A percentile compares a stretch with the other conserved stretches of the same genome.
phyloP scores from a whole-genome alignment of 2,329 filamentous ascomycete species.

The Cladosporium sphaerospermum region DNA sequence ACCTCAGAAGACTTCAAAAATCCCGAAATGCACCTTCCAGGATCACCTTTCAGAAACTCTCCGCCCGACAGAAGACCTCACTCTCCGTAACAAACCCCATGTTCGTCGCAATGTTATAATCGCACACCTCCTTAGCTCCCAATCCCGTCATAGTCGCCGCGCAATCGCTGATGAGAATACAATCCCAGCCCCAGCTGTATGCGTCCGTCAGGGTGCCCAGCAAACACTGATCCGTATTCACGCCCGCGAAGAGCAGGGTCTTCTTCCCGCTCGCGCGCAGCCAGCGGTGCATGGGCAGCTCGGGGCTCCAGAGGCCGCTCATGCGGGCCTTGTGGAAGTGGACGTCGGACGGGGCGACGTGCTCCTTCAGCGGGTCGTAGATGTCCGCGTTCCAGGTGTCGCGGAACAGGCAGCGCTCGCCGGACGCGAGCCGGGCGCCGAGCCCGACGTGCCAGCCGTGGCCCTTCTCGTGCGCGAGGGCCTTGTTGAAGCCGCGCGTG shows the following conservation, averaged over 20 bases:
- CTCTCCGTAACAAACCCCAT: slow-evolving; percentile 39
- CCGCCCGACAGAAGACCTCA: slow-evolving; percentile 27
- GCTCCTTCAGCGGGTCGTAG: slow-evolving; percentile 35
- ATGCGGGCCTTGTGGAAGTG: slow-evolving; percentile 40
- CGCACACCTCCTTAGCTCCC: slow-evolving; percentile 34
- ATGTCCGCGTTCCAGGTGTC: slow-evolving; percentile 39
- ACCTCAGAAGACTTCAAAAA: no score
- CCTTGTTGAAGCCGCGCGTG: slow-evolving; percentile 36
- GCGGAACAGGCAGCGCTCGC: slow-evolving; percentile 36
- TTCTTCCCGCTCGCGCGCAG: slow-evolving; percentile 36
- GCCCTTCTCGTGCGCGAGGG: slow-evolving; percentile 25
- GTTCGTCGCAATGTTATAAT: slow-evolving; percentile 38
- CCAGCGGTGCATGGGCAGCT: slow-evolving; percentile 37
- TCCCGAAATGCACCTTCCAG: no score
- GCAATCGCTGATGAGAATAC: slow-evolving; percentile 36
- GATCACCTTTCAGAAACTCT: slow-evolving; percentile 1
- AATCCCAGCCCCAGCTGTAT: slow-evolving; percentile 39
- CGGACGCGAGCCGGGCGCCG: slow-evolving; percentile 32
- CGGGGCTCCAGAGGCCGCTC: slow-evolving; percentile 37
- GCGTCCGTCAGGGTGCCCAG: slow-evolving; percentile 38
- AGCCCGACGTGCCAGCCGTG: slow-evolving; percentile 38
- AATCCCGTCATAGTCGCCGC: slow-evolving; percentile 37
- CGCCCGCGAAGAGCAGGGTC: slow-evolving; percentile 37
- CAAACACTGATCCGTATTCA: slow-evolving; percentile 40
- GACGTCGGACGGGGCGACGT: slow-evolving; percentile 33